Percentiles rank a stretch among this genome's conserved stretches.
Evolutionary conservation across 306 rosid genomes (phyloP).

Genomic region (Gleditsia sinensis): DNA sequence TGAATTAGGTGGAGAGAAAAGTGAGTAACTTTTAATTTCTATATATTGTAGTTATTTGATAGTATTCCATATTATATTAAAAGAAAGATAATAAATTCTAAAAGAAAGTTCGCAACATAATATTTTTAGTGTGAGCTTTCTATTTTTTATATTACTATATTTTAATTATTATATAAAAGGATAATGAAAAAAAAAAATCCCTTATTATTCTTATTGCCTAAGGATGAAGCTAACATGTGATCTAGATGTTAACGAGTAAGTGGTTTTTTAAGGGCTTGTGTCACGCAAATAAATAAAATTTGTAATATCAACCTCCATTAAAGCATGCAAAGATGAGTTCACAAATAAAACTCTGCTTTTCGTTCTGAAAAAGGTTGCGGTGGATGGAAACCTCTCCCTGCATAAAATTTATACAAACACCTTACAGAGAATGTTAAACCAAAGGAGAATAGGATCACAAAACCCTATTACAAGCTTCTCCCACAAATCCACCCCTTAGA

Average conservation of each 20-base stretch:
- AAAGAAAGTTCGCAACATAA: too few relatives aligned
- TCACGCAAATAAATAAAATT: not conserved
- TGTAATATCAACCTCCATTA: slow-evolving; percentile 36
- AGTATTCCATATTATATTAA: too few relatives aligned
- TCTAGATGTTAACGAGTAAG: not conserved
- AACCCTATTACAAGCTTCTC: slow-evolving; percentile 43
- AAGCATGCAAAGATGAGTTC: slow-evolving; percentile 32
- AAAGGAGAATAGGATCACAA: slow-evolving; percentile 38
- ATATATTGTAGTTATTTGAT: too few relatives aligned
- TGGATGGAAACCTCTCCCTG: slow-evolving; percentile 35
- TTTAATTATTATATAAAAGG: slow-evolving; percentile 7
- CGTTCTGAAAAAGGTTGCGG: slow-evolving; percentile 21
- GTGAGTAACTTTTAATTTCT: too few relatives aligned
- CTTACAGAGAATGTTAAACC: slow-evolving; percentile 41
- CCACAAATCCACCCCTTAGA: slow-evolving; percentile 53
- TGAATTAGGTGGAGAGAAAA: too few relatives aligned
- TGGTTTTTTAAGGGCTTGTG: not conserved
- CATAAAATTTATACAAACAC: slow-evolving; percentile 43
- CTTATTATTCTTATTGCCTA: not conserved
- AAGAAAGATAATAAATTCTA: too few relatives aligned
- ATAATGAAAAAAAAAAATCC: too few relatives aligned
- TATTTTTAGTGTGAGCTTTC: too few relatives aligned
- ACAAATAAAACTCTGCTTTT: slow-evolving; percentile 23
- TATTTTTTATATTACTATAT: slow-evolving; percentile 32
- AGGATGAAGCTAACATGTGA: not conserved